Evolutionary conservation across 441 rosid species (phyloP).

Genomic region (Corymbia citriodora): DNA sequence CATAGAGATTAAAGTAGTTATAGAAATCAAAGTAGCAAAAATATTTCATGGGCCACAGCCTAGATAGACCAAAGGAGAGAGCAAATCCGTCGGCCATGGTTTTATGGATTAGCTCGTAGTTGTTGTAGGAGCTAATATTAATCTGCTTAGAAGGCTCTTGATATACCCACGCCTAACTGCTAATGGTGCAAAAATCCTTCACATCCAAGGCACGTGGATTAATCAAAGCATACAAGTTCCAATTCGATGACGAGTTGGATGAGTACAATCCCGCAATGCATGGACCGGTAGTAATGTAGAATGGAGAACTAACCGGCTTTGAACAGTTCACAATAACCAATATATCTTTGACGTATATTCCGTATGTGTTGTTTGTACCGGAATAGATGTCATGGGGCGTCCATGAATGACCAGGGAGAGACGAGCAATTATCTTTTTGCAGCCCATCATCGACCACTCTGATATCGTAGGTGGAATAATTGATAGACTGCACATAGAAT

Average conservation of each 20-base stretch:
- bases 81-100: not conserved
- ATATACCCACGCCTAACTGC: too few relatives aligned
- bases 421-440: not conserved
- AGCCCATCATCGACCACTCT: not conserved
- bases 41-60: too few relatives aligned
- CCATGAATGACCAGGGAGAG: not conserved
- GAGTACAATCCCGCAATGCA: not conserved
- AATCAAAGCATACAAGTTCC: not conserved
- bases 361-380: rapidly evolving
- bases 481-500: not conserved
- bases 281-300: not conserved
- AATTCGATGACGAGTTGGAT: not conserved
- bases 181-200: not conserved
- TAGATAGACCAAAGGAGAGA: too few relatives aligned
- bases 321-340: not conserved
- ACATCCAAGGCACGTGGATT: not conserved
- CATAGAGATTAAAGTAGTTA: too few relatives aligned
- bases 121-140: not conserved
- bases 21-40: not conserved
- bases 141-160: not conserved
- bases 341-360: too few relatives aligned
- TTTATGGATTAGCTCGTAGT: not conserved
- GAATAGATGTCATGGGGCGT: rapidly evolving
- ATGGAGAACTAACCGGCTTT: not conserved
- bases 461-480: too few relatives aligned